Evolutionary conservation across 768 basidiomycete species (phyloP), one percentile per base, ranked within the genome.

Genomic region (Cubamyces sp.): DNA sequence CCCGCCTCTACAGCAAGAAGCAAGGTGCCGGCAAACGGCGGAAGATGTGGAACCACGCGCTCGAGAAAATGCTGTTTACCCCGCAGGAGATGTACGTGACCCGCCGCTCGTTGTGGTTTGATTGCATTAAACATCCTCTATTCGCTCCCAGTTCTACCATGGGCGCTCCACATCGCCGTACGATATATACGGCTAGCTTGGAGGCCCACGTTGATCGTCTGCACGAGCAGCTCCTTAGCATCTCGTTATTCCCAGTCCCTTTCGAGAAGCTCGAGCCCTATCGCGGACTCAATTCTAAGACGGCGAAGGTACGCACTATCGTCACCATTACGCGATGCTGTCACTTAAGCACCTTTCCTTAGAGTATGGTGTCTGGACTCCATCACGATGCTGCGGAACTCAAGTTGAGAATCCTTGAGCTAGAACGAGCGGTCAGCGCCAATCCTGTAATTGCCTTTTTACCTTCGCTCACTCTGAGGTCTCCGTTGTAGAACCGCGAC

Each of bases 341-440:
- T 30, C 18, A 26, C 18, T 34, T 56, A 28, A 61, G 41, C 56
- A 9, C 19, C 25, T 12, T 8, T 34, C 34, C 25, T 51, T 57
- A 91, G 90, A 88, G 87, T 65, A 90, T 89, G 84, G 85, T 91
- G 3, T 79, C 88, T 0, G 86, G 86, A 25, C 79, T 91, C 5
- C 86, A 90, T 52, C 81, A 87, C 68, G 89, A 91, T 63, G 79
- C 82, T 3, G 81, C 83, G 0, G 75, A 85, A 3, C 73, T 82
- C 18, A 85, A 84, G 57, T 72, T 90, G 50, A 87, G 87, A 64
- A 76, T 90, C 30, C 78, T 89, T 46, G 88, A 91, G 67, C 76
- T 91, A 25, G 82, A 90, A 68, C 82, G 88, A 64, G 83, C 87
- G 19, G 90, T 90, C 65, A 71, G 84, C 49, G 48, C 37, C 28